Base-by-base conservation (phyloP, 1,284 basidiomycete genomes). In the Cryptococcus hybrid region DNA sequence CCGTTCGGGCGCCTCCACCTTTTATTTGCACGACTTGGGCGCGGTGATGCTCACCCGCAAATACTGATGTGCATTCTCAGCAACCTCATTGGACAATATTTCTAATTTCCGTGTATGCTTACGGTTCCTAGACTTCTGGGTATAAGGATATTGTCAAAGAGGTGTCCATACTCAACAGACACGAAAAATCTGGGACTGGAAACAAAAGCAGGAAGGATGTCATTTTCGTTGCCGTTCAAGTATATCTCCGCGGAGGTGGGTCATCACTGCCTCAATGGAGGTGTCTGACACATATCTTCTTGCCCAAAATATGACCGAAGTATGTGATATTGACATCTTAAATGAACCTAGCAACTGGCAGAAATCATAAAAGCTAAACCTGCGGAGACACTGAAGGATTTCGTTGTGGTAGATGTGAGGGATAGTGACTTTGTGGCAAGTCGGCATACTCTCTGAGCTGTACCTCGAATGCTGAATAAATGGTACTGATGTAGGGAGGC, bases 381-480 rank as follows among this genome's bases (percentile, higher is more conserved):
- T 15, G 54, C 61, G 1, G 52, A 57, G n/a, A 62, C 64, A 11
- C 51, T 66, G n/a, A 62, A 60, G 40, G 59, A 69, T 7, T 67
- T 69, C 49, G 75, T 71, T 12, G 73, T 79, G 2, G 66, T 79
- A 11, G 77, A 79, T 56, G 77, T 79, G 7, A 57, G 77, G 51
- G 76, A 74, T 50, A 65, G 63, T 47, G 77, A 79, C 61, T 79
- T 77, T 55, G 67, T 55, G n/a, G 77, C 77, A 60, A 64, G 73
- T 64, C 12, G n/a, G 4, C 30, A 3, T 30, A 18, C n/a, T 12
- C 47, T 3, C 15, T 12, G 40, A 15, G 18, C 9, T 46, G 30
- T 30, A 30, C 30, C 24, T 30, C 58, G 57, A 49, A 61, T 18
- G 36, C 3, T 15, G 43, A 45, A 12, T 46, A 43, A 45, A 4